These are phyloP conservation scores for Brettanomyces anomalus DNA, from an alignment of 805 yeast genomes.

Conservation along the genomic window DNA sequence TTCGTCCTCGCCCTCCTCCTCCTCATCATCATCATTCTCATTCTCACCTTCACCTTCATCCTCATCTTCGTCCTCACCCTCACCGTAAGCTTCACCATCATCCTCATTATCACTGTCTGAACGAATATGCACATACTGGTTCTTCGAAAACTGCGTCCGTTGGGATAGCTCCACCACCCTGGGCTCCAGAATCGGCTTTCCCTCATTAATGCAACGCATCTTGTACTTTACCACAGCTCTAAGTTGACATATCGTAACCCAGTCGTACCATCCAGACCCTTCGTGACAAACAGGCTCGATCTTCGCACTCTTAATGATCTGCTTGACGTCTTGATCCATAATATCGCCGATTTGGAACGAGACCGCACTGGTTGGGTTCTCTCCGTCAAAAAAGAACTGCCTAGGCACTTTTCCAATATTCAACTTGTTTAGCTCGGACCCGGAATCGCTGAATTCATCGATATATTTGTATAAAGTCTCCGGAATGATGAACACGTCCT, in stretches of 20 bases:
- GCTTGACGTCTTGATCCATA: slow-evolving; percentile 49
- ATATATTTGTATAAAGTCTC: slow-evolving; percentile 13
- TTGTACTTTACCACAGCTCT: slow-evolving; percentile 69
- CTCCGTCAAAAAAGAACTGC: slow-evolving; percentile 63
- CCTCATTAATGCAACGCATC: slow-evolving; percentile 49
- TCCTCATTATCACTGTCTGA: slow-evolving; percentile 7
- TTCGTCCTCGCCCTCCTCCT: slow-evolving; percentile 5
- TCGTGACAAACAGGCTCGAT: slow-evolving; percentile 39
- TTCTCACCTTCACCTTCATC: slow-evolving; percentile 15
- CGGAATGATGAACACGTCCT: slow-evolving; percentile 18
- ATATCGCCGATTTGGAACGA: slow-evolving; percentile 77
- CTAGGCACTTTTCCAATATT: slow-evolving; percentile 27
- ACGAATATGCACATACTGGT: slow-evolving; percentile 11
- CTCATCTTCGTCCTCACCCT: slow-evolving; percentile 21
- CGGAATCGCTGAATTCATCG: slow-evolving; percentile 15
- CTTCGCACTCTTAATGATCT: slow-evolving; percentile 31
- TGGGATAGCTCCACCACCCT: slow-evolving; percentile 35
- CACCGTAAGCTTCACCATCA: slow-evolving; percentile 30
- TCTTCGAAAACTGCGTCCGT: slow-evolving; percentile 22
- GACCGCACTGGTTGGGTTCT: slow-evolving; percentile 54
- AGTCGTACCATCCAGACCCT: slow-evolving; percentile 75
- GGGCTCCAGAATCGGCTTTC: slow-evolving; percentile 34
- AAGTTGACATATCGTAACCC: slow-evolving; percentile 50
- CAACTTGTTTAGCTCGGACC: slow-evolving; percentile 14
- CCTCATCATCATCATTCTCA: slow-evolving; percentile 5